Base-by-base conservation (phyloP, 306 rosid genomes). In the Senna siamea region DNA sequence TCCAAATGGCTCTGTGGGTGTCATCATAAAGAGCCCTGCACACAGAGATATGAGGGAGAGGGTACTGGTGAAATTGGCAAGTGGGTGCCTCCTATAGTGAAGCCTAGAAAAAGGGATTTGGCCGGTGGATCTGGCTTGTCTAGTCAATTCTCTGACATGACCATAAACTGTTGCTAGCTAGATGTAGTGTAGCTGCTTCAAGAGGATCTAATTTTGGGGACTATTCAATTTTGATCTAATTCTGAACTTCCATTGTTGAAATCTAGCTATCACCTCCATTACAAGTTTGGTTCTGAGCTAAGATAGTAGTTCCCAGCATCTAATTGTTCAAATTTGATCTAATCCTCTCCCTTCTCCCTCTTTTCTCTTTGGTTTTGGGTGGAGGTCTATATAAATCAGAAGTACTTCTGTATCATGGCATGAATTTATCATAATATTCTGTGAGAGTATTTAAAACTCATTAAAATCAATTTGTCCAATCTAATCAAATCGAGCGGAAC, bases 81-180 rank as follows among this genome's bases (percentile, higher is more conserved):
- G n/a, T 83, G 88, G 88, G 76, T 73, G 14, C 86, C 88, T 69
- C 85, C 92, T 11, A 71, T 66, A 23, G 69, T 85, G 59, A 87
- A 83, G 58, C 81, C 82, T 7, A 80, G 48, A 41, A 84, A 63
- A 59, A 76, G 81, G 28, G 81, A 63, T 66, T 76, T 86, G 69
- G 72, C 65, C 19, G 78, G 82, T 47, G 87, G 68, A 13, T 87
- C 96, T 51, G 89, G 74, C 55, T 80, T 90, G 87, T 84, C 92
- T 1, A 85, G 76, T 78, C 90, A 90, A 50, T 84, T 89, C 5
- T 89, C 96, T 69, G 71, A 82, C 53, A 85, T 80, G 86, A 80
- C 82, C 54, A 69, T 87, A 47, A 87, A 90, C 55, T 89, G 92
- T 55, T 89, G 92, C 52, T 87, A 65, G 76, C 40, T 37, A 26